These are phyloP conservation scores for Cercophora scortea DNA, from an alignment of 495 filamentous ascomycete genomes.

Conservation along the genomic window DNA sequence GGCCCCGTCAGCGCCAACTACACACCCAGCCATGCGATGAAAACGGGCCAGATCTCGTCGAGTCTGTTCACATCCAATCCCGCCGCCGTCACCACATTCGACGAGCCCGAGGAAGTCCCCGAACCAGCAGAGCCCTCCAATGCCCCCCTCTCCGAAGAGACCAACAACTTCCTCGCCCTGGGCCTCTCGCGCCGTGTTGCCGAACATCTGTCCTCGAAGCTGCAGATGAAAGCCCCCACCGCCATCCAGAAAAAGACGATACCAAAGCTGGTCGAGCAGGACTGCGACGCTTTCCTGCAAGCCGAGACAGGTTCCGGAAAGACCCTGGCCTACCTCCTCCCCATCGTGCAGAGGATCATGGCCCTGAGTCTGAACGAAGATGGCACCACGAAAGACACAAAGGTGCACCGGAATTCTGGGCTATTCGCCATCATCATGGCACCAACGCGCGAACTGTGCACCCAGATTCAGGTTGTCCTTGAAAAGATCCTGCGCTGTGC, in stretches of 20 bases:
- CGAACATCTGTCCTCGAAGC: constrained; percentile 73
- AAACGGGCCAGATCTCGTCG: constrained; percentile 57
- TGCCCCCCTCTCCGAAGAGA: constrained; percentile 78
- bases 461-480: constrained; percentile 81
- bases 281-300: constrained; percentile 91
- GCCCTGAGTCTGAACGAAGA: constrained; percentile 53
- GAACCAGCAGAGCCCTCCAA: constrained; percentile 74
- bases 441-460: constrained; percentile 86
- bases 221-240: constrained; percentile 84
- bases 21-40: constrained; percentile 21
- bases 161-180: constrained; percentile 74
- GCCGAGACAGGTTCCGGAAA: constrained; percentile 97
- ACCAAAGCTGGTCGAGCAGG: constrained; percentile 61
- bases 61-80: constrained; percentile 90
- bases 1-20: constrained; percentile 8
- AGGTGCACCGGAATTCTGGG: constrained; percentile 72
- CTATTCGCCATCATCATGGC: constrained; percentile 88
- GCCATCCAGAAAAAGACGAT: constrained; percentile 89
- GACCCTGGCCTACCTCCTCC: constrained; percentile 86
- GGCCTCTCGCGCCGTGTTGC: constrained; percentile 73
- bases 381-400: constrained; percentile 30
- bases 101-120: constrained; percentile 31
- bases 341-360: constrained; percentile 84
- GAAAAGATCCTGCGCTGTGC: constrained; percentile 75
- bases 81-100: constrained; percentile 47